Base-by-base conservation (phyloP, 2,329 filamentous ascomycete genomes). In the Paecilomyces formosus region DNA sequence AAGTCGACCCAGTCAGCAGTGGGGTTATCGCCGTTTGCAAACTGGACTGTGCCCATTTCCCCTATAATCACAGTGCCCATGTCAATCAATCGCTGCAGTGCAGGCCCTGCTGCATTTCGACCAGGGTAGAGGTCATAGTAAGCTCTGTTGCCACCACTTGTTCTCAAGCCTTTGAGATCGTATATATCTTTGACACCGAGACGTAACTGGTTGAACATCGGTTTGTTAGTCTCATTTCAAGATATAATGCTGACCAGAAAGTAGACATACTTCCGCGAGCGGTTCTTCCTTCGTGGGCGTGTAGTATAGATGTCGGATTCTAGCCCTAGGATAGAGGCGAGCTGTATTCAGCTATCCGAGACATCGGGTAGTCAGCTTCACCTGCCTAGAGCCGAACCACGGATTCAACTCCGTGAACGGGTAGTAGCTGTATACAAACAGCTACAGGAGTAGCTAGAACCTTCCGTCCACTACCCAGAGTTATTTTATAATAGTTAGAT, bases 171-270 rank as follows among this genome's bases (percentile, higher is more conserved):
- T 22, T 79, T 77, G 45, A 87, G 70, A 61, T 85, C 77, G 64
- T 79, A 85, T 53, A 86, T 83, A 62, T 88, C 86, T 67, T 88
- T 88, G 57, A 88, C 77, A 0, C 79, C 85, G 0, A 88, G 68
- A 18, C 85, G 78, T 3, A 66, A 49, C 61, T 62, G 22, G 13
- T 12, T 1, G 1, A 12, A 1, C n/a, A 3, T 24, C 39, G 13
- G 4, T 26, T 15, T 51, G 49, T 26, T 26, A 51, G n/a, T 6
- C 9, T 39, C 33, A 39, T 26, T n/a, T n/a, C n/a, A n/a, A n/a
- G n/a, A n/a, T n/a, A n/a, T n/a, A n/a, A n/a, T n/a, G n/a, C n/a
- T n/a, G n/a, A n/a, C n/a, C n/a, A n/a, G 24, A n/a, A 26, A 26
- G 11, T 51, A 18, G 4, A 51, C 53, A 18, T 56, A 86, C 79